These are phyloP conservation scores for Phytophthora pistaciae DNA, from an alignment of 352 stramenopile genomes.

Conservation along the genomic window DNA sequence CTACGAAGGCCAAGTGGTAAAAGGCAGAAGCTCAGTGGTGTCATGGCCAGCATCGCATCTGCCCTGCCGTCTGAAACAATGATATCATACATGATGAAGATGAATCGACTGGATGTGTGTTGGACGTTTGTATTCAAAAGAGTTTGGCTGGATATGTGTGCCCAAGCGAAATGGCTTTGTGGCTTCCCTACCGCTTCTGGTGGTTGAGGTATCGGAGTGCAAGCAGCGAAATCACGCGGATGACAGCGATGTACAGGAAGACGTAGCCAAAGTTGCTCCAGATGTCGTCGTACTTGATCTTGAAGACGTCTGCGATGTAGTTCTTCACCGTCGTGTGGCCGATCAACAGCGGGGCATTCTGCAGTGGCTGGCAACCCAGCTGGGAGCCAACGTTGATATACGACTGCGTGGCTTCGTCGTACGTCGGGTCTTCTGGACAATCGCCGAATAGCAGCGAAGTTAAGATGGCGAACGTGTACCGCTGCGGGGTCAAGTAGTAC, in stretches of 20 bases:
- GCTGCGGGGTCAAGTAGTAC: constrained; percentile 42
- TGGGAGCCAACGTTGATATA: constrained; percentile 26
- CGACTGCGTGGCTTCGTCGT: constrained; percentile 22
- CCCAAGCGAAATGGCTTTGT: neutral
- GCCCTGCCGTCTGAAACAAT: constrained; percentile 11
- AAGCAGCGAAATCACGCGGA: constrained; percentile 41
- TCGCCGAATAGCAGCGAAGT: constrained; percentile 37
- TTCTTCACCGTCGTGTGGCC: constrained; percentile 34
- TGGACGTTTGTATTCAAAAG: neutral
- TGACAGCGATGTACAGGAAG: constrained; percentile 36
- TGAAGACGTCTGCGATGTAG: constrained; percentile 37
- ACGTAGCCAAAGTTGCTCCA: constrained; percentile 31
- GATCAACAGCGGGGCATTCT: constrained; percentile 18
- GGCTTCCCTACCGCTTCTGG: constrained; percentile 37
- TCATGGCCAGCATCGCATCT: neutral
- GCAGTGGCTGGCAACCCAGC: constrained; percentile 32
- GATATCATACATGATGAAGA: neutral
- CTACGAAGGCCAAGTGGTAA: neutral
- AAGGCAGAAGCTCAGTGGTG: constrained; percentile 1
- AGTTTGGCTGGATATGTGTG: neutral
- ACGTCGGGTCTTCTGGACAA: constrained; percentile 35
- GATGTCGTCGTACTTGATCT: constrained; percentile 42
- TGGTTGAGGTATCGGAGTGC: constrained; percentile 48
- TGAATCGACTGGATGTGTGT: constrained; percentile 14
- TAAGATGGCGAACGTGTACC: constrained; percentile 43